These are phyloP conservation scores for Chrysoporthe deuterocubensis DNA, from an alignment of 2,329 filamentous ascomycete genomes.

Conservation along the genomic window DNA sequence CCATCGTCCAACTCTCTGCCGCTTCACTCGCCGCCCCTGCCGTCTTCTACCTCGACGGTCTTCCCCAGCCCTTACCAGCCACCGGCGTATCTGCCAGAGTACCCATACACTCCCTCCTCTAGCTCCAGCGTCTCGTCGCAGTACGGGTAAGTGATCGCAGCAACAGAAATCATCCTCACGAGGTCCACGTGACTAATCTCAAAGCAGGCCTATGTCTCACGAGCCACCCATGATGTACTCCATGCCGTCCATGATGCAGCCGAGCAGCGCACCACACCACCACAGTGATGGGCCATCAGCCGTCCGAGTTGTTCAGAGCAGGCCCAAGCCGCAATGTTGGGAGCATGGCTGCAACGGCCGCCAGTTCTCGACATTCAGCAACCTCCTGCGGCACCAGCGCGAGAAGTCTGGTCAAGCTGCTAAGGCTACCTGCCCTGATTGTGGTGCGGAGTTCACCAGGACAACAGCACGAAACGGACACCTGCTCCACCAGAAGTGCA, in stretches of 20 bases:
- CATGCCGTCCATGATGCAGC: constrained; percentile 35
- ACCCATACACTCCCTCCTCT: constrained; percentile 36
- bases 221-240: constrained; percentile 37
- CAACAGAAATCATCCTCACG: not conserved
- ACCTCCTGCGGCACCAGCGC: constrained; percentile 86
- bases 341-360: constrained; percentile 96
- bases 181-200: constrained; percentile 26
- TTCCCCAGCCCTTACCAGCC: constrained; percentile 41
- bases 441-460: constrained; percentile 89
- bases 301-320: constrained; percentile 73
- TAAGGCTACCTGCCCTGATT: constrained; percentile 88
- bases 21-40: constrained; percentile 54
- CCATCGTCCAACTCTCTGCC: constrained; percentile 48
- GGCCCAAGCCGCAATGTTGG: constrained; percentile 95
- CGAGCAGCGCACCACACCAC: constrained; percentile 30
- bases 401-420: constrained; percentile 91
- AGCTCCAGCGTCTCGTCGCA: constrained; percentile 37
- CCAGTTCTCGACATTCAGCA: constrained; percentile 96
- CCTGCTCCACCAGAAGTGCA: constrained; percentile 86
- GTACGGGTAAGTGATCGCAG: constrained; percentile 37
- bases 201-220: constrained; percentile 30
- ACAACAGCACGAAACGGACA: constrained; percentile 90
- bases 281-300: constrained; percentile 47
- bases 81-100: constrained; percentile 39
- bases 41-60: constrained; percentile 43